Percentiles rank a stretch among this genome's conserved stretches.
These are phyloP conservation scores for Verbena officinalis DNA, from an alignment of 257 asterid species.

Conservation along the genomic window DNA sequence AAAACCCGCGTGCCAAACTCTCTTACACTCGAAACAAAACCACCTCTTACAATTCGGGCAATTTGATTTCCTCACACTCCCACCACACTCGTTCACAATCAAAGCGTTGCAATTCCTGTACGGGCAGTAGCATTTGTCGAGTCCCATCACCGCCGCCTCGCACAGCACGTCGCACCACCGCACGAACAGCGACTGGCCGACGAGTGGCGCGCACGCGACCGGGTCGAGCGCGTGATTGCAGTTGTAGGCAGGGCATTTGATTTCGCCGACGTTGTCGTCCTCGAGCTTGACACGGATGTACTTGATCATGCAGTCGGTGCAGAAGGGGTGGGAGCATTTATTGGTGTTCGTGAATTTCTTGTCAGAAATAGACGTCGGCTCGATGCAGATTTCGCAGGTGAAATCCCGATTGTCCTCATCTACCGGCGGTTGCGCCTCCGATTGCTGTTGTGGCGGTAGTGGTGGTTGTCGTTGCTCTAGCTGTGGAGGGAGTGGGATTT, in stretches of 20 bases:
- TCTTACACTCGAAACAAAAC: slow-evolving; percentile 64
- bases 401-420: slow-evolving; percentile 21
- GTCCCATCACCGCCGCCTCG: slow-evolving; percentile 44
- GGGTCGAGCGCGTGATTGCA: slow-evolving; percentile 66
- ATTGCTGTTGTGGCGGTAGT: background rate
- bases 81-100: slow-evolving; percentile 78
- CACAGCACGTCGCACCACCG: slow-evolving; percentile 78
- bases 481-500: slow-evolving; percentile 13
- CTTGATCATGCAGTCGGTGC: slow-evolving; percentile 62
- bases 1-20: slow-evolving; percentile 63
- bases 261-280: slow-evolving; percentile 46
- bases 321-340: slow-evolving; percentile 61
- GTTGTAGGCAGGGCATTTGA: slow-evolving; percentile 60
- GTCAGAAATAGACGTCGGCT: slow-evolving; percentile 34
- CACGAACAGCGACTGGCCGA: slow-evolving; percentile 47
- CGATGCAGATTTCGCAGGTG: slow-evolving; percentile 74
- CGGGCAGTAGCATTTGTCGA: slow-evolving; percentile 59
- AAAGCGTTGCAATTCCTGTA: slow-evolving; percentile 50
- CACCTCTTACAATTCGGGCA: slow-evolving; percentile 62
- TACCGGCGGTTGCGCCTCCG: background rate
- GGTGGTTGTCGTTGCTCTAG: background rate
- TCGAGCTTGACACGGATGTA: slow-evolving; percentile 67
- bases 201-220: slow-evolving; percentile 39
- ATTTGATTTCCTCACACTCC: slow-evolving; percentile 38
- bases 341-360: slow-evolving; percentile 27